Evolutionary conservation across 192 early-diverging fungal genomes (phyloP).

Genomic region (Coemansia erecta): DNA sequence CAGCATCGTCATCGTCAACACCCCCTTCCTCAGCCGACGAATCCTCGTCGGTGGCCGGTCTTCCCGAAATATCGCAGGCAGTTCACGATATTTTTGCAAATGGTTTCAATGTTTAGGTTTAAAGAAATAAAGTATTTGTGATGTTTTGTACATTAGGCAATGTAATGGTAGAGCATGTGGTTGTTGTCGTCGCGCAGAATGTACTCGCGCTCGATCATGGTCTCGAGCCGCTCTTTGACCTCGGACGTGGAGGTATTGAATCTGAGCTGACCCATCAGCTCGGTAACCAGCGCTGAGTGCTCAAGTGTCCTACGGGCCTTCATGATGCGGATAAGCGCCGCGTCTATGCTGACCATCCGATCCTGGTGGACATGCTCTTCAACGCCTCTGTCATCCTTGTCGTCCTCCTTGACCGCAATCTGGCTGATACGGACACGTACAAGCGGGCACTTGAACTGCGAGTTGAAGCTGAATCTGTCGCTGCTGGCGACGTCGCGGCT

Average conservation of each 20-base stretch:
- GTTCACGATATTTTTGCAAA: conserved; percentile 40
- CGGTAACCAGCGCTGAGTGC: conserved; percentile 76
- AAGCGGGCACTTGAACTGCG: conserved; percentile 39
- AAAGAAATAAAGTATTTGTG: not conserved
- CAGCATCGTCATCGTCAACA: not conserved
- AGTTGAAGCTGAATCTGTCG: conserved; percentile 43
- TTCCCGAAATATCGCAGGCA: conserved; percentile 35
- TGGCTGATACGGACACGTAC: conserved; percentile 84
- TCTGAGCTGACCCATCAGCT: conserved; percentile 83
- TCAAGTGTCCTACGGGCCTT: conserved; percentile 89
- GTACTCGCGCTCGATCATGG: conserved; percentile 91
- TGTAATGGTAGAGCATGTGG: conserved; percentile 79
- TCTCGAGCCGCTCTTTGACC: conserved; percentile 96
- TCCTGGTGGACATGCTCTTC: conserved; percentile 94
- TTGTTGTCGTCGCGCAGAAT: conserved; percentile 84
- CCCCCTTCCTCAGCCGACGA: not conserved
- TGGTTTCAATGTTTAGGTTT: not conserved
- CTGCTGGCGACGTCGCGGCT: conserved; percentile 55
- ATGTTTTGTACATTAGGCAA: conserved; percentile 50
- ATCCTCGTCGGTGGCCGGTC: not conserved
- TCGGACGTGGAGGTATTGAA: conserved; percentile 84
- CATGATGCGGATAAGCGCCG: conserved; percentile 96
- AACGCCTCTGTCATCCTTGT: conserved; percentile 84
- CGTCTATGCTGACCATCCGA: conserved; percentile 92
- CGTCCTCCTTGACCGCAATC: conserved; percentile 82